Conservation (phyloP, 352 stramenopile species). For the Globisporangium nodosum region DNA sequence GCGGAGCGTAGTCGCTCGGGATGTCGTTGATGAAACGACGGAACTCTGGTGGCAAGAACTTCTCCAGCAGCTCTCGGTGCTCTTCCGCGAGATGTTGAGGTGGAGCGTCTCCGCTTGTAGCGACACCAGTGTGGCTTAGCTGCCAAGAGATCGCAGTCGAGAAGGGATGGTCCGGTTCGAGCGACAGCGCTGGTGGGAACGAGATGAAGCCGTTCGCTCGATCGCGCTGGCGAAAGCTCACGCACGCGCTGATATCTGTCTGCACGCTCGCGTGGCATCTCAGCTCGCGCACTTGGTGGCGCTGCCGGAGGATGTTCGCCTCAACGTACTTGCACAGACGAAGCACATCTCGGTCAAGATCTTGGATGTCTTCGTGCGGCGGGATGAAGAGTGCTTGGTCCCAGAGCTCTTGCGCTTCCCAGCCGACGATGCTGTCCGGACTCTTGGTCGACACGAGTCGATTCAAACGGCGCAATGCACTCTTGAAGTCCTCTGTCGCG, state of each 20-base stretch:
- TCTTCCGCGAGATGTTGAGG: conserved; percentile 9
- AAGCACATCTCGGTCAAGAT: conserved; percentile 34
- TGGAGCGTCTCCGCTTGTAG: background rate
- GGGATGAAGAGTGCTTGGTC: conserved; percentile 60
- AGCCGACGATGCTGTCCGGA: conserved; percentile 40
- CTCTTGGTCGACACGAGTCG: conserved; percentile 31
- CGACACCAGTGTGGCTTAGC: background rate
- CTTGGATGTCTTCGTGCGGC: conserved; percentile 38
- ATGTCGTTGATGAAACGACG: conserved; percentile 22
- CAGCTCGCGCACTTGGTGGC: background rate
- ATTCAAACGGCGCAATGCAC: conserved; percentile 19
- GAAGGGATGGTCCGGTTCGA: conserved; percentile 3
- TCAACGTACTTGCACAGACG: conserved; percentile 31
- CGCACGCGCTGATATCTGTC: conserved; percentile 30
- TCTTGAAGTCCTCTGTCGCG: conserved; percentile 28
- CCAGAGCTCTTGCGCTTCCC: conserved; percentile 45
- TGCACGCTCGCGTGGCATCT: conserved; percentile 13
- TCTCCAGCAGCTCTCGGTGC: conserved; percentile 25
- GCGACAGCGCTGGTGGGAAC: conserved; percentile 5
- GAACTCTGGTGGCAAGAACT: conserved; percentile 27
- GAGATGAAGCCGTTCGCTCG: conserved; percentile 16
- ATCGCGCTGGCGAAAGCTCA: conserved; percentile 7
- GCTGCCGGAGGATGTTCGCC: conserved; percentile 15
- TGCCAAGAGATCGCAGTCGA: background rate
- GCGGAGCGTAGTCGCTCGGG: conserved; percentile 28